These are phyloP conservation scores for Harringtonia lauricola DNA, from an alignment of 2,329 filamentous ascomycete species.

Conservation along the genomic window DNA sequence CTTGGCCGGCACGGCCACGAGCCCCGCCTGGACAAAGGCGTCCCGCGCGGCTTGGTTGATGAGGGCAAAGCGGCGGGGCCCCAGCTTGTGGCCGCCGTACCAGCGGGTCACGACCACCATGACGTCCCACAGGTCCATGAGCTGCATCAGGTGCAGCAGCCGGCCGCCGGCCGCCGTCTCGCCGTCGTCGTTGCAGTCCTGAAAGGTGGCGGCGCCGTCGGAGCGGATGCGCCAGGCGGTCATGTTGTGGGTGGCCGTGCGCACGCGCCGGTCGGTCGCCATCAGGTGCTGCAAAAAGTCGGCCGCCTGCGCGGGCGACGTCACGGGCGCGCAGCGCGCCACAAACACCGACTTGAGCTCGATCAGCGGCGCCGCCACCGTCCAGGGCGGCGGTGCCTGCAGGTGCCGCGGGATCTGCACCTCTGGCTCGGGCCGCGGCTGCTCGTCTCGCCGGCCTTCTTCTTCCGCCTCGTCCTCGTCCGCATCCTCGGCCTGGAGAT, in stretches of 20 bases:
- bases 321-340: conserved; percentile 61
- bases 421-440: not conserved
- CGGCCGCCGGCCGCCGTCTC: conserved; percentile 85
- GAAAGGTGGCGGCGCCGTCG: conserved; percentile 41
- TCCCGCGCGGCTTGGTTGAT: conserved; percentile 84
- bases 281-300: conserved; percentile 65
- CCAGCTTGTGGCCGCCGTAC: conserved; percentile 87
- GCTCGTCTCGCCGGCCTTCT: conserved; percentile 4
- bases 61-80: conserved; percentile 78
- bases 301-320: conserved; percentile 59
- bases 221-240: conserved; percentile 76
- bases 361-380: conserved; percentile 57
- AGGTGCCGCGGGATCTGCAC: not conserved
- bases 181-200: conserved; percentile 94
- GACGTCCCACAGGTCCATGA: conserved; percentile 89
- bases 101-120: conserved; percentile 90
- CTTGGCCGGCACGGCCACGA: conserved; percentile 41
- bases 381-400: conserved; percentile 49
- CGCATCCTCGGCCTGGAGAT: conserved; percentile 30
- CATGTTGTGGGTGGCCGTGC: conserved; percentile 90
- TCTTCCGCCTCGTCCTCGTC: conserved; percentile 12
- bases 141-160: conserved; percentile 79
- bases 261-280: conserved; percentile 70
- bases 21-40: conserved; percentile 66
- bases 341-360: conserved; percentile 87